phyloP scores from a whole-genome alignment of 1,284 basidiomycete genomes.

The Malassezia nana region DNA sequence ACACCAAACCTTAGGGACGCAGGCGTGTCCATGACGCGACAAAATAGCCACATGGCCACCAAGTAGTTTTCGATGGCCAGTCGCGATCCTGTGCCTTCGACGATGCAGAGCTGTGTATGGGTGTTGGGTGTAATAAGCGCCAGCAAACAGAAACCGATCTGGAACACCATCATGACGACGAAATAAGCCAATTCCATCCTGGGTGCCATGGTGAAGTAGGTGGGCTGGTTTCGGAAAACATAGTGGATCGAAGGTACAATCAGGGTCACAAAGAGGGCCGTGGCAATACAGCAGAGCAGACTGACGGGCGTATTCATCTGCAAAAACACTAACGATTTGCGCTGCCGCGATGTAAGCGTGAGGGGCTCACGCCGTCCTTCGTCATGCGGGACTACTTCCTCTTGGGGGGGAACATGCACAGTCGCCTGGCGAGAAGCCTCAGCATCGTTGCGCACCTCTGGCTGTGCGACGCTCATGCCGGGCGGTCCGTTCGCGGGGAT shows the following conservation, averaged over 20 bases:
- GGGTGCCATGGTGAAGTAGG: slow-evolving; percentile 14
- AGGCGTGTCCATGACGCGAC: slow-evolving; percentile 56
- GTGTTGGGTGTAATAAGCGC: slow-evolving; percentile 9
- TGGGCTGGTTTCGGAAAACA: slow-evolving; percentile 11
- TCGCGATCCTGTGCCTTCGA: slow-evolving; percentile 53
- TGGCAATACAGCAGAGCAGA: slow-evolving; percentile 10
- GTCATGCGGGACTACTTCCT: neutral
- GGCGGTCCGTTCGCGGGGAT: neutral
- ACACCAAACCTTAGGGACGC: slow-evolving; percentile 28
- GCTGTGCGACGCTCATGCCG: neutral
- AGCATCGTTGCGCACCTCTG: neutral
- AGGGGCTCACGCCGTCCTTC: neutral
- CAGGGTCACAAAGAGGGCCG: slow-evolving; percentile 6
- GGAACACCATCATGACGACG: slow-evolving; percentile 7
- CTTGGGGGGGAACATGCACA: neutral
- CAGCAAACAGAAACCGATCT: slow-evolving; percentile 15
- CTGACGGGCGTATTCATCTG: slow-evolving; percentile 18
- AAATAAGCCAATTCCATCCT: slow-evolving; percentile 10
- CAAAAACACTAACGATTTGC: slow-evolving; percentile 10
- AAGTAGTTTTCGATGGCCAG: slow-evolving; percentile 71
- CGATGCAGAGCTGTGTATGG: slow-evolving; percentile 15
- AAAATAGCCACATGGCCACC: slow-evolving; percentile 70
- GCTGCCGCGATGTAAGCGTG: slow-evolving; percentile 4
- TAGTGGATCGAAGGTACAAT: slow-evolving; percentile 12
- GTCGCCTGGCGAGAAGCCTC: neutral